Evolutionary conservation across 208 protist genomes (phyloP), one percentile per base, ranked within the genome.

Genomic region (Leishmania major): DNA sequence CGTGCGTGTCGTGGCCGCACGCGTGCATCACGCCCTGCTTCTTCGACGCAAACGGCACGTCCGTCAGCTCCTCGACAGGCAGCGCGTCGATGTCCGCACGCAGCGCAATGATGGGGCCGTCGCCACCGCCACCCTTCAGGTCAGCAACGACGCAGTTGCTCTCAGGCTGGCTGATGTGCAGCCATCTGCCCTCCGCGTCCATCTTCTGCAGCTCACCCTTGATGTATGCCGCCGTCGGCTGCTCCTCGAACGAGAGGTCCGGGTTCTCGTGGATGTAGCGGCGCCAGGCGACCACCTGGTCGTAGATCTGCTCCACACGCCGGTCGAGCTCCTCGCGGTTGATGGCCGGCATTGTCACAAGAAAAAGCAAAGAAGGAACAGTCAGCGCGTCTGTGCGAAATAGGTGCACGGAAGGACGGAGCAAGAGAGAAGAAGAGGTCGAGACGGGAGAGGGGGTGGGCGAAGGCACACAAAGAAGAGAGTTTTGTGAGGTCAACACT

Each of bases 81-180:
- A 94, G 88, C 49, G 91, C 91, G 76, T 94, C 91, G 77, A 90
- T 89, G 87, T 94, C 91, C 49, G 91, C 88, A 40, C 91, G 88
- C 83, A 94, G 83, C 59, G 88, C 86, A 40, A 90, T 88, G 47
- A 84, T 84, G 67, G 80, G 81, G 67, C 90, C 87, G 8, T 76
- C 80, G 13, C 89, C 90, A 15, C 74, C 85, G 25, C 84, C 85
- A 43, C 90, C 90, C 66, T 72, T 80, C 66, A 93, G 79, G 79
- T 93, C 90, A 13, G 90, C 87, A 53, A 91, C 75, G 2, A 89
- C 75, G 53, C 82, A 84, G 64, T 55, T 89, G 28, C 85, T 84
- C 3, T 83, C 74, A 45, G 81, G 86, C 40, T 89, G 90, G 70
- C 57, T 64, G 62, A 93, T 87, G 40, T 81, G 66, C 73, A 93